phyloP scores from a whole-genome alignment of 2,329 filamentous ascomycete genomes.

The Colletotrichum shisoi region DNA sequence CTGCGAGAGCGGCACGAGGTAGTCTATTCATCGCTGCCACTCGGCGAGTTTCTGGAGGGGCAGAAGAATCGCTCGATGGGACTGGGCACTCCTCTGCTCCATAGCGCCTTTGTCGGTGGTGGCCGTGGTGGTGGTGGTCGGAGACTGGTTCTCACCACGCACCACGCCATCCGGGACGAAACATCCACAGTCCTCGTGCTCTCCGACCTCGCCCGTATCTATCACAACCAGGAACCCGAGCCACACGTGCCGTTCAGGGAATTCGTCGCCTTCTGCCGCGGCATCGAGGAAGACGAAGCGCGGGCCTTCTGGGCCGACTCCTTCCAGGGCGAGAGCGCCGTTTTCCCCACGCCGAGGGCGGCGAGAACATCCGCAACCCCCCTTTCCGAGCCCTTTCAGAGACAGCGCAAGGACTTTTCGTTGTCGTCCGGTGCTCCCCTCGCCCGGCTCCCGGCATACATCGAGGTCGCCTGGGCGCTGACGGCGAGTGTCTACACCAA shows the following conservation, averaged over 20 bases:
- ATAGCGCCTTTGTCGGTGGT: slow-evolving; percentile 1
- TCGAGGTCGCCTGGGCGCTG: slow-evolving; percentile 15
- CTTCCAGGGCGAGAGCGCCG: slow-evolving; percentile 4
- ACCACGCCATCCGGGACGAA: slow-evolving; percentile 13
- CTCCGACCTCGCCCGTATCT: background rate
- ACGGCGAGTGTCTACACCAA: slow-evolving; percentile 7
- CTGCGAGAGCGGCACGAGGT: slow-evolving; percentile 4
- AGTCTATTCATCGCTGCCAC: background rate
- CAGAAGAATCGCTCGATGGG: background rate
- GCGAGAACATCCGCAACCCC: background rate
- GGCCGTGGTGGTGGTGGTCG: background rate
- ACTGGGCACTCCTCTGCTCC: slow-evolving; percentile 1
- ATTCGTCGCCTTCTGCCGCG: background rate
- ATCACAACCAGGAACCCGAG: background rate
- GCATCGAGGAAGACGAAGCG: slow-evolving; percentile 1
- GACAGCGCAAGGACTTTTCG: background rate
- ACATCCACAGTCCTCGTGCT: slow-evolving; percentile 3
- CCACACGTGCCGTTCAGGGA: background rate
- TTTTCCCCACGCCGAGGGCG: background rate
- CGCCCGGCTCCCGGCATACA: background rate
- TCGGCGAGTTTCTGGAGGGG: background rate
- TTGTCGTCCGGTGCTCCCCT: background rate
- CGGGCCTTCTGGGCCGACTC: slow-evolving; percentile 6
- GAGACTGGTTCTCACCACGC: slow-evolving; percentile 6
- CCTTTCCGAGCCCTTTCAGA: background rate